Evolutionary conservation across 2,329 filamentous ascomycete species (phyloP).

Genomic region (Talaromyces sp.): DNA sequence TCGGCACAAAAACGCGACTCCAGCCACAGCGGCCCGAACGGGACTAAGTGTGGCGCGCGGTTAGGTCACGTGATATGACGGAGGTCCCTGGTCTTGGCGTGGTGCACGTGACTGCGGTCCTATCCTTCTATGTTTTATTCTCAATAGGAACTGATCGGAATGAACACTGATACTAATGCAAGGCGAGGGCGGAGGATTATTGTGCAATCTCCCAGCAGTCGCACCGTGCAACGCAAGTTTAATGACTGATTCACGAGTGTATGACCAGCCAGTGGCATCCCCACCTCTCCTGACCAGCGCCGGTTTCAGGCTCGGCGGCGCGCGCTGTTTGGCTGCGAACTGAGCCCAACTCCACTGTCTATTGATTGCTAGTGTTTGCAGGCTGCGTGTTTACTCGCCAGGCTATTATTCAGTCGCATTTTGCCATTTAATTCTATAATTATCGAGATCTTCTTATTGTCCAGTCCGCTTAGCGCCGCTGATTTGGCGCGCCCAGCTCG

Average conservation of each 20-base stretch:
- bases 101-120: not conserved
- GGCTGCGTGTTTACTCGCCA: not conserved
- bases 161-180: too few species aligned
- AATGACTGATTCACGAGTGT: not conserved
- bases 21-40: not conserved
- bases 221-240: too few species aligned
- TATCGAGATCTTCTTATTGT: not conserved
- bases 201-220: not conserved
- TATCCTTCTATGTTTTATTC: not conserved
- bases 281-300: not conserved
- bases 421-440: not conserved
- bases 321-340: not conserved
- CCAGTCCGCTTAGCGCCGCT: not conserved
- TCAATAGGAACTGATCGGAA: not conserved
- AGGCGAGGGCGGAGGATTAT: not conserved
- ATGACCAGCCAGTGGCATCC: not conserved
- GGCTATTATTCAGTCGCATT: not conserved
- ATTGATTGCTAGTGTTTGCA: not conserved
- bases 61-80: not conserved
- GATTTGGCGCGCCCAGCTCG: slow-evolving; percentile 2
- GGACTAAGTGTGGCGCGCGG: not conserved
- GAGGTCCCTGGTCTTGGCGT: not conserved
- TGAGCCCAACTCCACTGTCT: not conserved
- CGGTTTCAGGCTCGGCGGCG: not conserved
- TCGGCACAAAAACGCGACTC: not conserved